These are phyloP conservation scores for Podospora tetraspora DNA, from an alignment of 495 filamentous ascomycete species.

Conservation along the genomic window DNA sequence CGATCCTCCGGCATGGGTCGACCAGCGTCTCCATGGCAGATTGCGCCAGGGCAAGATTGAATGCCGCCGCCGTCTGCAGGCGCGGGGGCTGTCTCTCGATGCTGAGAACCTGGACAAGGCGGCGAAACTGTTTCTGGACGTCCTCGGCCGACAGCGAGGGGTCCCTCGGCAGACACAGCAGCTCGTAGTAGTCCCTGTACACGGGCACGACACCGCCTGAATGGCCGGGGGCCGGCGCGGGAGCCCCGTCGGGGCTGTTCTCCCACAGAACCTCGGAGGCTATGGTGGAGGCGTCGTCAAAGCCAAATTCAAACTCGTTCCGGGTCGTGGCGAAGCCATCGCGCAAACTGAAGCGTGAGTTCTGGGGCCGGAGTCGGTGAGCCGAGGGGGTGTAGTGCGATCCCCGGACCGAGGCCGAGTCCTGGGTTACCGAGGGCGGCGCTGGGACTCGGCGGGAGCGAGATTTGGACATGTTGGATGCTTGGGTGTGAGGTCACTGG, in stretches of 20 bases:
- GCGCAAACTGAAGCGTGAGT: constrained; percentile 25
- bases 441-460: constrained; percentile 7
- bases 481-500: background rate
- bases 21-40: constrained; percentile 52
- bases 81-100: constrained; percentile 53
- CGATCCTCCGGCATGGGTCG: constrained; percentile 49
- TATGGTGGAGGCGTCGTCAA: constrained; percentile 24
- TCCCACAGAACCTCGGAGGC: constrained; percentile 17
- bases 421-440: constrained; percentile 17
- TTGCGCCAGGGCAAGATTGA: constrained; percentile 46
- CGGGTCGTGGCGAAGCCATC: constrained; percentile 28
- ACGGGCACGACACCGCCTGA: background rate
- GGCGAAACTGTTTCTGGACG: constrained; percentile 49
- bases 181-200: constrained; percentile 46
- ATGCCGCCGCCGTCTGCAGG: constrained; percentile 41
- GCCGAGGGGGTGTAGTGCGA: background rate
- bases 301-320: constrained; percentile 29
- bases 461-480: constrained; percentile 2
- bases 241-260: constrained; percentile 11
- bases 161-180: constrained; percentile 44
- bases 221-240: background rate
- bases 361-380: constrained; percentile 15
- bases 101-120: constrained; percentile 52
- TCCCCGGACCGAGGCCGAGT: constrained; percentile 14
- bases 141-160: constrained; percentile 44